Evolutionary conservation across 1,139 yeast species (phyloP).

Genomic region (Protomyces pachydermus): DNA sequence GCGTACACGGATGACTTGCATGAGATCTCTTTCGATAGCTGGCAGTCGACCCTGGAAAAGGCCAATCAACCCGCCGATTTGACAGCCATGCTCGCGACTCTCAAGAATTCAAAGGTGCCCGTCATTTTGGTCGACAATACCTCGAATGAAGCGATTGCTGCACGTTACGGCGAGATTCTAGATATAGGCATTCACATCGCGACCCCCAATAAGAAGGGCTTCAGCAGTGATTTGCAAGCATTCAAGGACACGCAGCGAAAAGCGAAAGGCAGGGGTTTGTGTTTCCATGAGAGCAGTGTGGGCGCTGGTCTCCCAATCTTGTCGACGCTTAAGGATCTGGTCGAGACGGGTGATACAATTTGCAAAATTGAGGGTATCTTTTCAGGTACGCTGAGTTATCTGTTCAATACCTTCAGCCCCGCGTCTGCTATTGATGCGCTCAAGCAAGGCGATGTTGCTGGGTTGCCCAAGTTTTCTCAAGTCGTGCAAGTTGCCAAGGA

Average conservation of each 20-base stretch:
- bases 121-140: conserved; percentile 90
- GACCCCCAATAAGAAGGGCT: conserved; percentile 96
- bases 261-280: conserved; percentile 45
- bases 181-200: conserved; percentile 83
- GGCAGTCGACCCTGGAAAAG: conserved; percentile 48
- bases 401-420: conserved; percentile 83
- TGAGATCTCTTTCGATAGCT: conserved; percentile 60
- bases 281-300: conserved; percentile 97
- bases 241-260: conserved; percentile 68
- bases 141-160: conserved; percentile 71
- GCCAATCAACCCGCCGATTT: conserved; percentile 50
- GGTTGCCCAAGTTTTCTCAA: conserved; percentile 63
- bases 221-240: conserved; percentile 66
- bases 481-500: conserved; percentile 82
- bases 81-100: conserved; percentile 55
- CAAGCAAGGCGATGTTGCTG: conserved; percentile 2
- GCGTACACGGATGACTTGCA: conserved; percentile 56
- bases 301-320: conserved; percentile 97
- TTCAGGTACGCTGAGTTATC: conserved; percentile 93
- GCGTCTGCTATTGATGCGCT: conserved; percentile 47
- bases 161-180: conserved; percentile 67
- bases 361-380: conserved; percentile 91
- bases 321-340: conserved; percentile 78
- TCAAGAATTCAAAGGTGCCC: conserved; percentile 65
- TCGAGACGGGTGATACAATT: conserved; percentile 87